Percentiles rank a stretch among this genome's conserved stretches.
These are phyloP conservation scores for Artemisia annua DNA, from an alignment of 129 eudicot species.

Conservation along the genomic window DNA sequence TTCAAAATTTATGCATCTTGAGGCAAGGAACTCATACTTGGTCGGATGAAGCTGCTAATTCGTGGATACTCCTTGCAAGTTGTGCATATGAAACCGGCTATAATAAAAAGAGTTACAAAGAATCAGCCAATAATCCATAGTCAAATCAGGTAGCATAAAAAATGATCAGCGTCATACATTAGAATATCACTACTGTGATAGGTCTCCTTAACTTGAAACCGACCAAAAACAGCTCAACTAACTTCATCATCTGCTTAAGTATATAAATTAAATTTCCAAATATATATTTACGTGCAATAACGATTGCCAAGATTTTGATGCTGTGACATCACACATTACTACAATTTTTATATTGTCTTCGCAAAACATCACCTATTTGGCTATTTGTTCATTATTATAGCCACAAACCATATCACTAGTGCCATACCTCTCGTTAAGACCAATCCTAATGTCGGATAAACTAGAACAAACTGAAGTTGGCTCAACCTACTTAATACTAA, in stretches of 20 bases:
- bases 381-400: not conserved
- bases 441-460: too few relatives aligned
- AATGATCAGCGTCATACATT: slow-evolving; percentile 6
- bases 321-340: slow-evolving; percentile 6
- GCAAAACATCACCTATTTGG: not conserved
- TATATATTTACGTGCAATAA: not conserved
- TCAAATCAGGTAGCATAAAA: slow-evolving; percentile 6
- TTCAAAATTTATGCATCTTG: not conserved
- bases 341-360: not conserved
- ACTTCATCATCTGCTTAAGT: slow-evolving; percentile 2
- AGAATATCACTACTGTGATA: not conserved
- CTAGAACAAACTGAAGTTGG: too few relatives aligned
- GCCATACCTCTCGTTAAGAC: not conserved
- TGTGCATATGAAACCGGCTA: slow-evolving; percentile 99
- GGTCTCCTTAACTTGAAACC: slow-evolving; percentile 7
- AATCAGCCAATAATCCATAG: slow-evolving; percentile 20
- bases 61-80: slow-evolving; percentile 99
- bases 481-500: too few relatives aligned
- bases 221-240: slow-evolving; percentile 11
- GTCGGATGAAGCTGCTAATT: slow-evolving; percentile 91
- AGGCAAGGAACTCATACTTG: slow-evolving; percentile 52
- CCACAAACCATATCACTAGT: not conserved
- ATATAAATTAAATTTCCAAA: slow-evolving; percentile 1
- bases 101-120: slow-evolving; percentile 1
- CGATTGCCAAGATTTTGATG: slow-evolving; percentile 9